A percentile compares a stretch with the other conserved stretches of the same genome.
These are phyloP conservation scores for Kwoniella shandongensis DNA, from an alignment of 768 basidiomycete species.

Conservation along the genomic window DNA sequence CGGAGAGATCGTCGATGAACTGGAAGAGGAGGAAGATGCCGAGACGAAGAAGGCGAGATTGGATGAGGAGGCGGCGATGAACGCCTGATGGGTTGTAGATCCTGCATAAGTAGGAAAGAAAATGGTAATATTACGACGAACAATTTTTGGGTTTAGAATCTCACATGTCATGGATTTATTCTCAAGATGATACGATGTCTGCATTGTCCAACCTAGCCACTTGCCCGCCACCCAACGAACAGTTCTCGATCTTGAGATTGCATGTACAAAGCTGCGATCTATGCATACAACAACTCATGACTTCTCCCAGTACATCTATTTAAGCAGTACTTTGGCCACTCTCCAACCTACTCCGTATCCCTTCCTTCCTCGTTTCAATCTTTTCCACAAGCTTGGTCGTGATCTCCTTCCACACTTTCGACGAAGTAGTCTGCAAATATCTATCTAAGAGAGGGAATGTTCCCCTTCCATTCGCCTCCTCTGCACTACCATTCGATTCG, in stretches of 20 bases:
- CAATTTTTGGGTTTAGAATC: neutral
- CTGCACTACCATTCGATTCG: neutral
- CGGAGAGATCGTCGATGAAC: conserved; percentile 6
- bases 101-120: too few species aligned
- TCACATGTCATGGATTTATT: neutral
- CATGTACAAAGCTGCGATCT: too few species aligned
- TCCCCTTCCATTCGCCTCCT: conserved; percentile 9
- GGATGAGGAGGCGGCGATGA: conserved; percentile 4
- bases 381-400: conserved; percentile 56
- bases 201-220: too few species aligned
- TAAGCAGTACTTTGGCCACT: neutral
- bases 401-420: conserved; percentile 67
- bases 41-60: too few species aligned
- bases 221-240: too few species aligned
- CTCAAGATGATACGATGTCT: too few species aligned
- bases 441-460: conserved; percentile 61
- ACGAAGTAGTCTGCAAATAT: conserved; percentile 70
- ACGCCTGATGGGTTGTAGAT: neutral
- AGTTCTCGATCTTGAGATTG: too few species aligned
- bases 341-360: conserved; percentile 8
- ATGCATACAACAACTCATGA: neutral
- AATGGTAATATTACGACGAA: neutral
- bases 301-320: neutral
- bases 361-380: conserved; percentile 19
- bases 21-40: neutral